A percentile compares a stretch with the other conserved stretches of the same genome.
Evolutionary conservation across 257 asterid genomes (phyloP).

Genomic region (Ilex aquifolium): DNA sequence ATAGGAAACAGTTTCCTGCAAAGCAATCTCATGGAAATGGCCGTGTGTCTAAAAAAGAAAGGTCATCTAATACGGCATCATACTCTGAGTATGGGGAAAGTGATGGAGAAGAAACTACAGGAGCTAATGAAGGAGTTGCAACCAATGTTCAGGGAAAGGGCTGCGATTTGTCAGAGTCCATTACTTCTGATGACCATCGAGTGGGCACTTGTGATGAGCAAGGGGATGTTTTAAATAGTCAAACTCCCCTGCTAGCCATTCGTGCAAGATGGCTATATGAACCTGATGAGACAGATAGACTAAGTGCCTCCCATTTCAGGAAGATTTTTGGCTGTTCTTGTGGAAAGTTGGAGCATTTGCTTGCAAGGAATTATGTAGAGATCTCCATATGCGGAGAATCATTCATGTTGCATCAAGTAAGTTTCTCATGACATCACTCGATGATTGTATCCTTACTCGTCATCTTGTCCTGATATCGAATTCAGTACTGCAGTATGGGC

Average conservation of each 20-base stretch:
- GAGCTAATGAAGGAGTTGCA: constrained; percentile 20
- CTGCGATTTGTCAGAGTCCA: constrained; percentile 2
- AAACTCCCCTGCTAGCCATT: constrained; percentile 21
- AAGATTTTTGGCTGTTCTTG: constrained; percentile 71
- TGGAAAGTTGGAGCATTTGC: constrained; percentile 62
- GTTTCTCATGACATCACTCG: constrained; percentile 4
- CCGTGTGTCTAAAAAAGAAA: constrained; percentile 15
- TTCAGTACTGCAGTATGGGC: too few relatives aligned
- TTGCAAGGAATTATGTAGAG: constrained; percentile 57
- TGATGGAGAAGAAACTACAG: constrained; percentile 40
- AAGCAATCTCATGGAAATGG: constrained; percentile 28
- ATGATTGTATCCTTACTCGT: too few relatives aligned
- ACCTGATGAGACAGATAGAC: constrained; percentile 72
- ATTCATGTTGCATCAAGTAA: constrained; percentile 96
- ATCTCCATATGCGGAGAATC: constrained; percentile 89
- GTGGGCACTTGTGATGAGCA: constrained; percentile 16
- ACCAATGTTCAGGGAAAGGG: constrained; percentile 20
- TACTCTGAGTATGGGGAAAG: constrained; percentile 39
- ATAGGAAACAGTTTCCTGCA: constrained; percentile 42
- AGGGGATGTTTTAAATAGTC: constrained; percentile 25
- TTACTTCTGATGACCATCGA: constrained; percentile 13
- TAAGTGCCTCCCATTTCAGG: constrained; percentile 79
- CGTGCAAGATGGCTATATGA: constrained; percentile 85
- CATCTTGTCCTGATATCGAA: too few relatives aligned
- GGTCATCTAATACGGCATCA: constrained; percentile 24